phyloP scores from a whole-genome alignment of 1,284 basidiomycete genomes.

The Vanrija pseudolonga region DNA sequence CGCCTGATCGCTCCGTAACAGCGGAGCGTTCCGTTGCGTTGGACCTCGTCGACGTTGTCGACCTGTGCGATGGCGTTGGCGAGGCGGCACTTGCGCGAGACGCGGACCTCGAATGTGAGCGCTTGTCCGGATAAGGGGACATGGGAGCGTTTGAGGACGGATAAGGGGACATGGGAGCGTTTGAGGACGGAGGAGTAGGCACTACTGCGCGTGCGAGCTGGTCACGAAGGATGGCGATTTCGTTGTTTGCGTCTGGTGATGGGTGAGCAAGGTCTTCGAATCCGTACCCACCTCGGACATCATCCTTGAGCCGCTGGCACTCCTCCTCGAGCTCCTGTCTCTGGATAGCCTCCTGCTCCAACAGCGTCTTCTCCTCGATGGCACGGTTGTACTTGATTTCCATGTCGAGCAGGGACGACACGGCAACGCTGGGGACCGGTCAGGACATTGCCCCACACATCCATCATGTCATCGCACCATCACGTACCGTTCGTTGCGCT shows the following conservation, averaged over 20 bases:
- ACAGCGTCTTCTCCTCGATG: constrained; percentile 91
- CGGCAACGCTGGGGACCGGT: constrained; percentile 59
- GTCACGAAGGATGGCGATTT: constrained; percentile 75
- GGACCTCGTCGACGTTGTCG: background rate
- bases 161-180: constrained; percentile 37
- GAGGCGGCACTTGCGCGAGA: constrained; percentile 6
- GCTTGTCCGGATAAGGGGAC: constrained; percentile 32
- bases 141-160: constrained; percentile 27
- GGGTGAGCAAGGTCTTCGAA: background rate
- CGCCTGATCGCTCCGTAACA: background rate
- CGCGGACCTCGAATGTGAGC: background rate
- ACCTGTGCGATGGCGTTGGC: background rate
- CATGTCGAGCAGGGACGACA: constrained; percentile 84
- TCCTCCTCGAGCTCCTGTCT: constrained; percentile 89
- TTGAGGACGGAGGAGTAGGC: constrained; percentile 38
- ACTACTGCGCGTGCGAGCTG: constrained; percentile 49
- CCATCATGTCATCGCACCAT: background rate
- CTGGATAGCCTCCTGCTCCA: constrained; percentile 93
- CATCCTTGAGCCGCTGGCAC: constrained; percentile 85
- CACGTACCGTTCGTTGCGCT: constrained; percentile 71
- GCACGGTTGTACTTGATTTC: constrained; percentile 86
- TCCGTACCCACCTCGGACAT: constrained; percentile 69
- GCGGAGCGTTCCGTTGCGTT: constrained; percentile 3
- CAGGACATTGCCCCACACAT: background rate
- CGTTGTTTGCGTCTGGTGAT: constrained; percentile 64